Evolutionary conservation across 495 filamentous ascomycete species (phyloP), one percentile per base, ranked within the genome.

Genomic region (Penicillium antarcticum): DNA sequence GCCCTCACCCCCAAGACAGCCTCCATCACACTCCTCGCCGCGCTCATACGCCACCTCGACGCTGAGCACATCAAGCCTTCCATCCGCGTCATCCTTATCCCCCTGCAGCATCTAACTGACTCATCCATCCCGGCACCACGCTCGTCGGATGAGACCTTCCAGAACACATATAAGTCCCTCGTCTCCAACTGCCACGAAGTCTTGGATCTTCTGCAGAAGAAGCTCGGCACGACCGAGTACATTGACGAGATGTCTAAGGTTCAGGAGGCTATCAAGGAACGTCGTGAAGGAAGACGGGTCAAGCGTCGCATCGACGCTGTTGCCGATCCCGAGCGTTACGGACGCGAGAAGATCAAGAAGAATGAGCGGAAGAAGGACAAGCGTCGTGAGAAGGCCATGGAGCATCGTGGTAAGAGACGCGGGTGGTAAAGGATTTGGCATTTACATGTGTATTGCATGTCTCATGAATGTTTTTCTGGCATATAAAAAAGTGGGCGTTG

Each of bases 291-390:
- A 42, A 72, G 94, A 63, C 83, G 86, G 35, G 79, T 73, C 45
- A 97, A 98, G 79, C 76, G 94, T 57, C 87, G 86, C 63, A 87
- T 97, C 51, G 91, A 92, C 60, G 86, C 87, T 23, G 85, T 98
- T 16, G 79, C 76, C 23, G 81, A 87, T 52, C 92, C 94, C 9
- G 90, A 96, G 74, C 84, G 76, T 57, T 80, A 80, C 51, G 89
- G 84, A 10, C 76, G 76, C 60, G 83, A 86, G 57, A 98, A 97
- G 84, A 83, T 80, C 69, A 87, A 84, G 70, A 92, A 87, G 73
- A 83, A 86, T 50, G 91, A 92, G 58, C 85, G 83, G 73, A 91
- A 92, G 79, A 91, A 84, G 67, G 87, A 82, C 56, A 85, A 82
- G 72, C 81, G 88, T 64, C 92, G 88, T 72, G 88, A 87, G 69